A percentile compares a stretch with the other conserved stretches of the same genome.
Conservation (phyloP, 2,329 filamentous ascomycete species). For the Botrytis fabae region DNA sequence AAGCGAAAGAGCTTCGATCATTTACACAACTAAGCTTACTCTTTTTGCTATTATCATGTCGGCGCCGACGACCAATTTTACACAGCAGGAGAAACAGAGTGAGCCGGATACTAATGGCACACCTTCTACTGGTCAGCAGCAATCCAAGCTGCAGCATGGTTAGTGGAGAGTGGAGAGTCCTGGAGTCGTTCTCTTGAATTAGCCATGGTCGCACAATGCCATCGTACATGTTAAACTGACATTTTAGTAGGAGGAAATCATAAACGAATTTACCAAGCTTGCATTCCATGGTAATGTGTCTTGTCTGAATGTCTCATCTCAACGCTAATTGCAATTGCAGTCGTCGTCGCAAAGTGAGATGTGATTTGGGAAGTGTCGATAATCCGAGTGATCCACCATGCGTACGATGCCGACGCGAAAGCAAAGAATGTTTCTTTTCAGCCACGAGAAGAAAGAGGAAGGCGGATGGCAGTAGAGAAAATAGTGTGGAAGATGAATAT, state of each 20-base stretch:
- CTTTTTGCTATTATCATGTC: slow-evolving; percentile 17
- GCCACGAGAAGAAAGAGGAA: slow-evolving; percentile 92
- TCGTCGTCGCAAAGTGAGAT: slow-evolving; percentile 55
- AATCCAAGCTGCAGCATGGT: slow-evolving; percentile 19
- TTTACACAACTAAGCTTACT: slow-evolving; percentile 24
- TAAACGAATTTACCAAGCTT: slow-evolving; percentile 42
- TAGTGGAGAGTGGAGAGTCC: slow-evolving; percentile 9
- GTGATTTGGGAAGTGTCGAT: slow-evolving; percentile 73
- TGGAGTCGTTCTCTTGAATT: neutral
- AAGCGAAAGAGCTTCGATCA: slow-evolving; percentile 24
- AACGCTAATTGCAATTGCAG: slow-evolving; percentile 32
- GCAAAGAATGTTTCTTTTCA: slow-evolving; percentile 96
- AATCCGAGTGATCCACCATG: slow-evolving; percentile 93
- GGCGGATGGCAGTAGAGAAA: slow-evolving; percentile 56
- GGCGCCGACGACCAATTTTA: slow-evolving; percentile 14
- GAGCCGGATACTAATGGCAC: slow-evolving; percentile 7
- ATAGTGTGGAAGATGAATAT: slow-evolving; percentile 47
- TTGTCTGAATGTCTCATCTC: neutral
- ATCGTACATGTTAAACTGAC: slow-evolving; percentile 12
- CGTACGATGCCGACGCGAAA: slow-evolving; percentile 88
- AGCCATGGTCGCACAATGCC: slow-evolving; percentile 7
- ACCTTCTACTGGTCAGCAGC: slow-evolving; percentile 15
- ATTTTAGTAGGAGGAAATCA: slow-evolving; percentile 16
- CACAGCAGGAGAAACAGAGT: slow-evolving; percentile 19
- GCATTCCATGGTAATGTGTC: slow-evolving; percentile 47